These are phyloP conservation scores for Fusarium sterilihyphosum DNA, from an alignment of 2,329 filamentous ascomycete species.

Conservation along the genomic window DNA sequence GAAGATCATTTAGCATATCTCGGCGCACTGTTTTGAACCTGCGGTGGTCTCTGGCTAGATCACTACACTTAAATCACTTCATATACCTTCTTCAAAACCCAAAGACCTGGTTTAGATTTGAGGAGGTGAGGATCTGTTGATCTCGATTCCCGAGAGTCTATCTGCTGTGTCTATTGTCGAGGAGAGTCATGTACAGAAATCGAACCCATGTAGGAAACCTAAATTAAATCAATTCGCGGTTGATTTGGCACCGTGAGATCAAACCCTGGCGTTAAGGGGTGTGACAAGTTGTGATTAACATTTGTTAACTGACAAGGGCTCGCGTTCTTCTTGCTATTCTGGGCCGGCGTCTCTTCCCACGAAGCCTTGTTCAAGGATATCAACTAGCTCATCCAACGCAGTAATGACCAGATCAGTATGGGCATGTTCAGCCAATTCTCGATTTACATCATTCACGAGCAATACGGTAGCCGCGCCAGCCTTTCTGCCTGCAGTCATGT, in stretches of 20 bases:
- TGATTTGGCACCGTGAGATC: constrained; percentile 10
- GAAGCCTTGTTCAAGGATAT: constrained; percentile 80
- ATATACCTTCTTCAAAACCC: constrained; percentile 34
- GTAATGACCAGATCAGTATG: constrained; percentile 80
- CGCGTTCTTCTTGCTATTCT: neutral
- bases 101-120: constrained; percentile 22
- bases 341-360: constrained; percentile 56
- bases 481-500: constrained; percentile 85
- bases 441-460: constrained; percentile 84
- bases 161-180: constrained; percentile 34
- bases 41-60: constrained; percentile 39
- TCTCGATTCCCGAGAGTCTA: constrained; percentile 24
- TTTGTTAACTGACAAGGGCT: neutral
- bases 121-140: constrained; percentile 28
- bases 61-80: constrained; percentile 34
- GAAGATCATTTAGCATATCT: constrained; percentile 47
- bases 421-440: constrained; percentile 72
- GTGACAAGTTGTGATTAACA: neutral
- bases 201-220: constrained; percentile 35
- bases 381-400: constrained; percentile 79
- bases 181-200: constrained; percentile 30
- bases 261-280: neutral
- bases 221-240: constrained; percentile 39
- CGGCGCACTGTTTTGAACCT: constrained; percentile 46
- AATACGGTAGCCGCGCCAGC: constrained; percentile 93